Conservation (phyloP, 148 eudicot genomes). For the Tetragonia tetragonoides region DNA sequence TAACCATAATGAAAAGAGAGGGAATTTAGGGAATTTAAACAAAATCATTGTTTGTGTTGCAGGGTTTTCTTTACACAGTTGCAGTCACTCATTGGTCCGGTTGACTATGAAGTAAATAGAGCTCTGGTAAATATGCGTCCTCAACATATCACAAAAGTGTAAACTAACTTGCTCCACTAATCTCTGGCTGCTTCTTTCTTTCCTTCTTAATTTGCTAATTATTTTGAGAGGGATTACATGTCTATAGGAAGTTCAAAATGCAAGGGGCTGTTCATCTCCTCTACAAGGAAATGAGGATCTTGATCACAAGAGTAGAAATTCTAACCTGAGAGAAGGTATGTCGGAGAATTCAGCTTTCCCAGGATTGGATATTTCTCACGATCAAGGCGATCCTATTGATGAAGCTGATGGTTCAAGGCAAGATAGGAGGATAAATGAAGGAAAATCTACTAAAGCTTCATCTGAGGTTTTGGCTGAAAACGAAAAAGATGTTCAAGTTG, state of each 20-base stretch:
- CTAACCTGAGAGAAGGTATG: slow-evolving; percentile 51
- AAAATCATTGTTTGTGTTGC: slow-evolving; percentile 26
- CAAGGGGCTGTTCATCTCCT: slow-evolving; percentile 37
- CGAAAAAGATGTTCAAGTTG: slow-evolving; percentile 41
- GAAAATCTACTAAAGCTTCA: slow-evolving; percentile 27
- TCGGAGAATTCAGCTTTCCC: slow-evolving; percentile 51
- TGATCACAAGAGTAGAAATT: slow-evolving; percentile 31
- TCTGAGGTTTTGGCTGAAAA: slow-evolving; percentile 31
- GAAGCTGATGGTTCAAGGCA: slow-evolving; percentile 37
- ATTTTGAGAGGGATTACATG: slow-evolving; percentile 16
- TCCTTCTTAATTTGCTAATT: background rate
- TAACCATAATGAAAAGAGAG: background rate
- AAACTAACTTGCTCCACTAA: background rate
- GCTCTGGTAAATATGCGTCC: slow-evolving; percentile 45
- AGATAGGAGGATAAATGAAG: slow-evolving; percentile 30
- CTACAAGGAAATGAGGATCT: slow-evolving; percentile 29
- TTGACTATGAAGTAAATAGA: slow-evolving; percentile 44
- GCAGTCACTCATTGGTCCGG: slow-evolving; percentile 48
- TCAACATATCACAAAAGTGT: slow-evolving; percentile 4
- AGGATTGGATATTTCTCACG: slow-evolving; percentile 37
- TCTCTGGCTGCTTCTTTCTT: background rate
- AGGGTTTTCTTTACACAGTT: slow-evolving; percentile 73
- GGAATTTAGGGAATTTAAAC: background rate
- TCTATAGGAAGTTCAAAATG: slow-evolving; percentile 52
- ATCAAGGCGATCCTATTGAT: slow-evolving; percentile 31